Evolutionary conservation across 2,329 filamentous ascomycete species (phyloP).

Genomic region (Alternaria infectoria): DNA sequence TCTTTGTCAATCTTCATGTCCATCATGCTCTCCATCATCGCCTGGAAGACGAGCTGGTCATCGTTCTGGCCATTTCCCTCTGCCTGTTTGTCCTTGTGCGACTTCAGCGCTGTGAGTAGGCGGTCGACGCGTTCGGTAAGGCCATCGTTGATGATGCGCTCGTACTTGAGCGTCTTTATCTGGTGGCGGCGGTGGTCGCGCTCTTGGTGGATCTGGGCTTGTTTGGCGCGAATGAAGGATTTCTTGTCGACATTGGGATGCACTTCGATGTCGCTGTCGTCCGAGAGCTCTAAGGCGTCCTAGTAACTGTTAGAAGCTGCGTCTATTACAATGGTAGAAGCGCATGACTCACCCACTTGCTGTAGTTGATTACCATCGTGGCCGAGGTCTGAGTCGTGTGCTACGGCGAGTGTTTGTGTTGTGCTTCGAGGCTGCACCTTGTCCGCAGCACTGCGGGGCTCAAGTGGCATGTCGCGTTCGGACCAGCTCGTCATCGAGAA

Average conservation of each 20-base stretch:
- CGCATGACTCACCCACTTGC: constrained; percentile 67
- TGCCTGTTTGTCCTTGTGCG: constrained; percentile 64
- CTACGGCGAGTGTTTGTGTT: constrained; percentile 15
- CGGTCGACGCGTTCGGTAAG: constrained; percentile 82
- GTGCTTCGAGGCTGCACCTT: constrained; percentile 17
- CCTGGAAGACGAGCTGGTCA: constrained; percentile 82
- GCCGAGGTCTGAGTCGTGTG: constrained; percentile 2
- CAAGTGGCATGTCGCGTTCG: constrained; percentile 21
- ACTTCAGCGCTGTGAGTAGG: constrained; percentile 75
- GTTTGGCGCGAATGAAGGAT: constrained; percentile 98
- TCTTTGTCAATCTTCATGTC: constrained; percentile 60
- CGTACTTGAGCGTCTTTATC: constrained; percentile 91
- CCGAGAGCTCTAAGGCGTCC: constrained; percentile 93
- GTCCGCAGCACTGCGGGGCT: constrained; percentile 19
- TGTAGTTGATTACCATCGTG: constrained; percentile 69
- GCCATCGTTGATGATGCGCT: constrained; percentile 90
- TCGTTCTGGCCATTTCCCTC: constrained; percentile 56
- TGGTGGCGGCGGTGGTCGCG: constrained; percentile 83
- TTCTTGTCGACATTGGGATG: constrained; percentile 99
- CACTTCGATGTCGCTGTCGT: constrained; percentile 97
- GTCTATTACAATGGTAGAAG: no score
- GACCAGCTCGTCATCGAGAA: constrained; percentile 25
- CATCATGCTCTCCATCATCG: constrained; percentile 80
- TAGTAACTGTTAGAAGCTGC: constrained; percentile 41
- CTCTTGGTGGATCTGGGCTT: constrained; percentile 94